Evolutionary conservation across 306 rosid genomes (phyloP).

Genomic region (Canavalia ensiformis): DNA sequence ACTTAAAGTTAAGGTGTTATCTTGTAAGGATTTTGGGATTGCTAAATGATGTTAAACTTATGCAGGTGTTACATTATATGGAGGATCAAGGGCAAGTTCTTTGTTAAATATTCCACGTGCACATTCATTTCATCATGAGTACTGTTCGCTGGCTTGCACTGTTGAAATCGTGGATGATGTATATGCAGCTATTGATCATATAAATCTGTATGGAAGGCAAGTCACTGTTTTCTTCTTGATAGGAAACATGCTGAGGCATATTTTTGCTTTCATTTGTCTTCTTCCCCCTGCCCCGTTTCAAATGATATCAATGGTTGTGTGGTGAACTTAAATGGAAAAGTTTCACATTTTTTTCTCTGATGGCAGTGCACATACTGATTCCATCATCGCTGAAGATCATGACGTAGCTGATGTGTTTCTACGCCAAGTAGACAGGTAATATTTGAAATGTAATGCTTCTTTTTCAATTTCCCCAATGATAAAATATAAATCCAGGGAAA

Average conservation of each 20-base stretch:
- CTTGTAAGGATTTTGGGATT: conserved; percentile 30
- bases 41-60: conserved; percentile 31
- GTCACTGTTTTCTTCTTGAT: conserved; percentile 49
- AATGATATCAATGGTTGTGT: conserved; percentile 1
- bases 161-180: conserved; percentile 92
- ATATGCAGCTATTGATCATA: conserved; percentile 79
- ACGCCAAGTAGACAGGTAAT: conserved; percentile 89
- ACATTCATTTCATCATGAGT: conserved; percentile 80
- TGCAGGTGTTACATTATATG: conserved; percentile 83
- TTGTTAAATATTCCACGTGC: conserved; percentile 76
- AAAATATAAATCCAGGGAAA: neutral
- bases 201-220: conserved; percentile 92
- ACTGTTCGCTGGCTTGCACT: conserved; percentile 90
- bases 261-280: conserved; percentile 39
- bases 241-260: conserved; percentile 7
- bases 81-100: conserved; percentile 86
- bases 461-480: neutral
- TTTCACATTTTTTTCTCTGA: conserved; percentile 24
- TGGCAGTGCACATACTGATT: conserved; percentile 96
- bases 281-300: neutral
- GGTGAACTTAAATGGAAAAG: neutral
- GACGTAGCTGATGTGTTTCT: conserved; percentile 77
- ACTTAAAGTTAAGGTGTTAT: neutral
- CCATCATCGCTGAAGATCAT: conserved; percentile 80
- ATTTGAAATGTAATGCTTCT: neutral